Evolutionary conservation across 108 stramenopile genomes (phyloP).

Genomic region (Stephanodiscus minutulus): DNA sequence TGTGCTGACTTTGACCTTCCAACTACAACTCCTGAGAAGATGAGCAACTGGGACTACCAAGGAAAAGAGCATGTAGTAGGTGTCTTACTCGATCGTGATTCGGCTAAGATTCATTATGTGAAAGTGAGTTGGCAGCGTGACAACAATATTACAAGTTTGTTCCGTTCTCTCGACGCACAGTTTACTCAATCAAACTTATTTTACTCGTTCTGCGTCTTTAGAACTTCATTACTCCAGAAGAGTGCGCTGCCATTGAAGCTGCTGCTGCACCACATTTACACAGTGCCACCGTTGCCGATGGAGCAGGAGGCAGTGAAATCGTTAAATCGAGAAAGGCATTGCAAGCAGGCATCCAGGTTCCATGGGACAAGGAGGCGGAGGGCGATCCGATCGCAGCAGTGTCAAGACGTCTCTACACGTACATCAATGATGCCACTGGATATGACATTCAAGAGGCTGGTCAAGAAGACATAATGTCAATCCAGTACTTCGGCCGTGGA

Average conservation of each 20-base stretch:
- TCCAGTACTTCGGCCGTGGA: slow-evolving; percentile 88
- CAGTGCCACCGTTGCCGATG: slow-evolving; percentile 84
- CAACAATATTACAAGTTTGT: too few relatives aligned
- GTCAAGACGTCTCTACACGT: slow-evolving; percentile 74
- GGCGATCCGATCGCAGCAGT: slow-evolving; percentile 69
- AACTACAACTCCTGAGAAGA: slow-evolving; percentile 49
- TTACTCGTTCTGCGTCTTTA: too few relatives aligned
- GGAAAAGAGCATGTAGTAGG: slow-evolving; percentile 41
- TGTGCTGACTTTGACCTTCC: slow-evolving; percentile 62
- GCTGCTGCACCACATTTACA: slow-evolving; percentile 58
- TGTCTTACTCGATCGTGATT: slow-evolving; percentile 61
- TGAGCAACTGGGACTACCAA: slow-evolving; percentile 37
- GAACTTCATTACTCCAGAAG: slow-evolving; percentile 77
- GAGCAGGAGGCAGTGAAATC: slow-evolving; percentile 67
- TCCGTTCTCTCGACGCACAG: not conserved
- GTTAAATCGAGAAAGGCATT: slow-evolving; percentile 72
- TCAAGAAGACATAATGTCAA: slow-evolving; percentile 85
- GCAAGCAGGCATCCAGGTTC: slow-evolving; percentile 76
- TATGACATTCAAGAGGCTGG: slow-evolving; percentile 66
- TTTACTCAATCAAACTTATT: too few relatives aligned
- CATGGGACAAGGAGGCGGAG: slow-evolving; percentile 60
- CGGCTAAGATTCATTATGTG: slow-evolving; percentile 73
- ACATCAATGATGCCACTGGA: slow-evolving; percentile 72
- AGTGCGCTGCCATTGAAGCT: slow-evolving; percentile 80
- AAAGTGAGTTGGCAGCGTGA: slow-evolving; percentile 17